Evolutionary conservation across 257 asterid genomes (phyloP).

Genomic region (Plantago major): DNA sequence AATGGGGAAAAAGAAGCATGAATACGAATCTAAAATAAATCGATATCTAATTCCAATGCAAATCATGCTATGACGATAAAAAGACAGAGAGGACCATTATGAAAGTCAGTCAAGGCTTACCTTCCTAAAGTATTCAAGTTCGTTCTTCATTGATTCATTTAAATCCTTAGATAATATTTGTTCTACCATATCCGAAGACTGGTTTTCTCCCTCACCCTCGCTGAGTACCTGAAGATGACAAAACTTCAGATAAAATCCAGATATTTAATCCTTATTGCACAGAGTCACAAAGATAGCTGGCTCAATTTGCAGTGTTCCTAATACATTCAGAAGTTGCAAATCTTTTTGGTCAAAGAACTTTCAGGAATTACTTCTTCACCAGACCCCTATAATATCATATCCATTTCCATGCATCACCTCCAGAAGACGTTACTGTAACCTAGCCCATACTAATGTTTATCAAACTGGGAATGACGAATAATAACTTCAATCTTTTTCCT

Average conservation of each 20-base stretch:
- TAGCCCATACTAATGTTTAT: not conserved
- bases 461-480: not conserved
- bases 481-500: conserved; percentile 1
- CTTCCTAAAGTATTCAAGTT: conserved; percentile 58
- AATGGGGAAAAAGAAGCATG: not conserved
- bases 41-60: conserved; percentile 1
- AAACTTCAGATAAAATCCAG: conserved; percentile 18
- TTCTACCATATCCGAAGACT: conserved; percentile 12
- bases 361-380: not conserved
- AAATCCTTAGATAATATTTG: conserved; percentile 29
- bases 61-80: conserved; percentile 9
- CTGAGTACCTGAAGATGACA: conserved; percentile 40
- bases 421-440: not conserved
- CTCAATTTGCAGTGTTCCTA: not conserved
- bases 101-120: conserved; percentile 26
- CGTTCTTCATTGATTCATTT: conserved; percentile 38
- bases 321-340: not conserved
- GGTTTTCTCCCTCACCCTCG: conserved; percentile 35
- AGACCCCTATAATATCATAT: not conserved
- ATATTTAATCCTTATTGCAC: not conserved
- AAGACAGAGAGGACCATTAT: too few species aligned
- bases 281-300: not conserved
- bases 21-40: conserved; percentile 4
- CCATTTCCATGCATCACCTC: not conserved
- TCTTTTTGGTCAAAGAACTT: not conserved